These are phyloP conservation scores for Phytophthora constricta DNA, from an alignment of 352 stramenopile genomes.

Conservation along the genomic window DNA sequence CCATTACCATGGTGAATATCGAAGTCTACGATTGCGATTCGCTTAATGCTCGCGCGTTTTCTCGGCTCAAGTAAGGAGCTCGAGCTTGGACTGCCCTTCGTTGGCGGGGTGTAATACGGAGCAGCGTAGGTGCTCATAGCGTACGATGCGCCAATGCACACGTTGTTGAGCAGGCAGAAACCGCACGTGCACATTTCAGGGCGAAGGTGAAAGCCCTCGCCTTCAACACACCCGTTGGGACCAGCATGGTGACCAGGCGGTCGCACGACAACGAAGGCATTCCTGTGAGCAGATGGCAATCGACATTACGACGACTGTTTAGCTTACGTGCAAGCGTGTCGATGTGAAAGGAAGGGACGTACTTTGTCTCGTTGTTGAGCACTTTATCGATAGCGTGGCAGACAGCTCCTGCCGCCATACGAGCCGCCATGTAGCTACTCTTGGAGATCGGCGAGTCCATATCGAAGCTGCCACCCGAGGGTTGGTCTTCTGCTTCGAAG, in stretches of 20 bases:
- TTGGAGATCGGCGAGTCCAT: conserved; percentile 72
- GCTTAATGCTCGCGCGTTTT: conserved; percentile 36
- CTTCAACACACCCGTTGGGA: conserved; percentile 65
- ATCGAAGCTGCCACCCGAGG: conserved; percentile 60
- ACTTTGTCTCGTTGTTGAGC: conserved; percentile 57
- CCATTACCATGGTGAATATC: conserved; percentile 76
- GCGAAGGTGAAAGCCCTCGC: conserved; percentile 53
- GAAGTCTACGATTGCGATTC: conserved; percentile 72
- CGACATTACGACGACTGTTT: conserved; percentile 2
- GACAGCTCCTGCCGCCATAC: conserved; percentile 61
- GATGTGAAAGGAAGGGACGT: conserved; percentile 18
- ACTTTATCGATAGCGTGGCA: conserved; percentile 76
- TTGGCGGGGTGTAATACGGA: conserved; percentile 43
- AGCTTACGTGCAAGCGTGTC: not conserved
- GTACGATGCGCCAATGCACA: conserved; percentile 70
- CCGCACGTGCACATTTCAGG: conserved; percentile 70
- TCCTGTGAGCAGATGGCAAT: conserved; percentile 37
- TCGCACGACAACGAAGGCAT: conserved; percentile 67
- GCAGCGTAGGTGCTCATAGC: conserved; percentile 56
- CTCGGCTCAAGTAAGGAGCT: conserved; percentile 8
- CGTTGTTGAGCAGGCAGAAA: conserved; percentile 76
- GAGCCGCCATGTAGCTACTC: conserved; percentile 61
- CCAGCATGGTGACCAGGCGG: conserved; percentile 68
- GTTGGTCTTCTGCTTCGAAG: conserved; percentile 54
- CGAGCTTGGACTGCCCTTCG: not conserved